Base-by-base conservation (phyloP, 345 rosid genomes). In the Orychophragmus violaceus region DNA sequence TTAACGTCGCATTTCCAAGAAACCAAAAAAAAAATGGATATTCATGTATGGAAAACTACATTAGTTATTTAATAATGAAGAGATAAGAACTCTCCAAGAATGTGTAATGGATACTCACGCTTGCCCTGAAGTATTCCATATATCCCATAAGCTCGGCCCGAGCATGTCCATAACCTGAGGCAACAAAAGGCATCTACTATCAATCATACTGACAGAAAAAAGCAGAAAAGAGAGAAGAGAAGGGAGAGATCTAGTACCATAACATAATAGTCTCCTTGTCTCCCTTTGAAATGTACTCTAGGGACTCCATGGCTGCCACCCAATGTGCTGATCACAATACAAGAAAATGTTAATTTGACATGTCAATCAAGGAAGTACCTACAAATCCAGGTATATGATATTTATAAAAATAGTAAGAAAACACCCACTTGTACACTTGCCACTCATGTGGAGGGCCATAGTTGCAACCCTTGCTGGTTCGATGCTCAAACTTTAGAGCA, bases 91-190 rank as follows among this genome's bases (percentile, higher is more conserved):
- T 35, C 57, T 30, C 44, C 19, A 32, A 41, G 59, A n/a, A 30
- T 44, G 56, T 66, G 60, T 35, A 49, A 51, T n/a, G 30, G 56
- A 74, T 45, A 84, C 96, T 86, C 70, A 95, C 99, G 91, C 80
- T 77, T 91, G 94, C 65, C 97, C 91, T 55, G 91, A 84, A 48
- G 87, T 75, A 80, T 88, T 95, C 99, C 98, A 95, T 39, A 89
- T 86, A 79, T 95, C 99, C 98, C 99, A 95, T 75, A 91, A 83
- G 76, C 99, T 95, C 3, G 99, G 99, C 29, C 98, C 99, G 53
- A 95, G 80, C 73, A 91, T 91, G 83, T 95, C 99, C 99, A 95
- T 95, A 66, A 89, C 98, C 99, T 95, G 78, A 44, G 33, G 75
- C 61, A 24, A 68, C 32, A 1, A 13, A 36, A 46, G 6, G 32